phyloP scores from a whole-genome alignment of 208 protist species.

The Trypanosoma cruzi region DNA sequence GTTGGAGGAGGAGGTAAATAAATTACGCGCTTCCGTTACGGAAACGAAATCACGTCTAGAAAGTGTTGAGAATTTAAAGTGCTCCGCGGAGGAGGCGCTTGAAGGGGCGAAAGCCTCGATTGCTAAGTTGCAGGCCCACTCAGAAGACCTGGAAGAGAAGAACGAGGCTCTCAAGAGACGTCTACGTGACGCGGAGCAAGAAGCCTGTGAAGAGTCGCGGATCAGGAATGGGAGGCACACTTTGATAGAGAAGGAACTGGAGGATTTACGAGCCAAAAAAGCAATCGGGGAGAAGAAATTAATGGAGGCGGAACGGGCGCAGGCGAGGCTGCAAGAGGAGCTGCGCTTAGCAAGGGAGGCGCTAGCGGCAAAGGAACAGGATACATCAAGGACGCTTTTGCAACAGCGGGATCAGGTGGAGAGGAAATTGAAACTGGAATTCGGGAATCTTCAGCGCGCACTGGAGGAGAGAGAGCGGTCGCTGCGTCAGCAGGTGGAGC shows the following conservation, averaged over 20 bases:
- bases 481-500: conserved; percentile 39
- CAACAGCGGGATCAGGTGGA: conserved; percentile 28
- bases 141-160: conserved; percentile 17
- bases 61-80: not conserved
- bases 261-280: not conserved
- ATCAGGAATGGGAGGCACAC: conserved; percentile 18
- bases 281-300: conserved; percentile 13
- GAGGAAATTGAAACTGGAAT: conserved; percentile 24
- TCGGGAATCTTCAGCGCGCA: conserved; percentile 34
- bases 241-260: conserved; percentile 21
- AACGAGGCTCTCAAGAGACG: conserved; percentile 9
- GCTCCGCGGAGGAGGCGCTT: not conserved
- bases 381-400: conserved; percentile 20
- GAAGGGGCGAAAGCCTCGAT: not conserved
- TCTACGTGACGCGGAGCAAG: not conserved
- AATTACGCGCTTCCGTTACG: not conserved
- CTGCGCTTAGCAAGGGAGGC: conserved; percentile 30
- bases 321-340: conserved; percentile 17
- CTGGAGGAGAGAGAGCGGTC: conserved; percentile 39
- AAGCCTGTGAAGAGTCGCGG: conserved; percentile 28
- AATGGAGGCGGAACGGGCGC: not conserved
- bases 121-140: not conserved
- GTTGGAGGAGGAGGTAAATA: not conserved
- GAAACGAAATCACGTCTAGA: not conserved
- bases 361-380: conserved; percentile 31